Percentiles rank a stretch among this genome's conserved stretches.
Evolutionary conservation across 306 rosid genomes (phyloP).

Genomic region (Prunus dulcis): DNA sequence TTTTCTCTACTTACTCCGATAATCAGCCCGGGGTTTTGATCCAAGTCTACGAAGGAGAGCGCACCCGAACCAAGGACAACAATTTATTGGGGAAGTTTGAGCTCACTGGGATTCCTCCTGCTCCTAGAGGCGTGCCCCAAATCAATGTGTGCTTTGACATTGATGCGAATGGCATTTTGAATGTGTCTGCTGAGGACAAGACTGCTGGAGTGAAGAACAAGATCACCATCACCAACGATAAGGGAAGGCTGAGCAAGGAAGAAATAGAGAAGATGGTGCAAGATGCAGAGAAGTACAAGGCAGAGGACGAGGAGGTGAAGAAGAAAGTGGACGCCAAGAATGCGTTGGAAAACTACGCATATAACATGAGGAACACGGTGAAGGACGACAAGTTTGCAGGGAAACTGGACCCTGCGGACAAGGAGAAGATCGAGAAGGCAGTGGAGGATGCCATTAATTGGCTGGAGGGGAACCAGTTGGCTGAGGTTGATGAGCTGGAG

Average conservation of each 20-base stretch:
- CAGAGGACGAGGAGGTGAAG: slow-evolving; percentile 88
- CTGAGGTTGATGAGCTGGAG: slow-evolving; percentile 77
- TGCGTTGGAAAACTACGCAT: slow-evolving; percentile 73
- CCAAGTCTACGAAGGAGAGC: slow-evolving; percentile 79
- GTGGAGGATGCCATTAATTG: slow-evolving; percentile 65
- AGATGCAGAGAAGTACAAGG: slow-evolving; percentile 78
- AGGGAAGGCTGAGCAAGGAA: slow-evolving; percentile 77
- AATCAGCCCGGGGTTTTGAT: slow-evolving; percentile 86
- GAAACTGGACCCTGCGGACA: slow-evolving; percentile 50
- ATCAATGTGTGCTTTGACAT: slow-evolving; percentile 69
- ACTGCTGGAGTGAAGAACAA: slow-evolving; percentile 89
- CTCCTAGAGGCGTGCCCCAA: slow-evolving; percentile 82
- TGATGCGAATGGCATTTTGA: slow-evolving; percentile 70
- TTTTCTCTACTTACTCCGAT: slow-evolving; percentile 73
- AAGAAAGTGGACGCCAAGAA: slow-evolving; percentile 87
- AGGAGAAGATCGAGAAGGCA: slow-evolving; percentile 63
- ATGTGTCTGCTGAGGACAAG: slow-evolving; percentile 77
- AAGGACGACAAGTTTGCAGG: slow-evolving; percentile 66
- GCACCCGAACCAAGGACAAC: slow-evolving; percentile 70
- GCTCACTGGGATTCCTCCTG: slow-evolving; percentile 78
- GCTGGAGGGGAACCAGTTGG: slow-evolving; percentile 79
- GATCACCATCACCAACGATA: slow-evolving; percentile 76
- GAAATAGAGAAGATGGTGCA: slow-evolving; percentile 84
- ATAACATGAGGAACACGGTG: slow-evolving; percentile 77
- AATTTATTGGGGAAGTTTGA: slow-evolving; percentile 75